These are phyloP conservation scores for Stromatinia cepivora DNA, from an alignment of 2,329 filamentous ascomycete genomes.

Conservation along the genomic window DNA sequence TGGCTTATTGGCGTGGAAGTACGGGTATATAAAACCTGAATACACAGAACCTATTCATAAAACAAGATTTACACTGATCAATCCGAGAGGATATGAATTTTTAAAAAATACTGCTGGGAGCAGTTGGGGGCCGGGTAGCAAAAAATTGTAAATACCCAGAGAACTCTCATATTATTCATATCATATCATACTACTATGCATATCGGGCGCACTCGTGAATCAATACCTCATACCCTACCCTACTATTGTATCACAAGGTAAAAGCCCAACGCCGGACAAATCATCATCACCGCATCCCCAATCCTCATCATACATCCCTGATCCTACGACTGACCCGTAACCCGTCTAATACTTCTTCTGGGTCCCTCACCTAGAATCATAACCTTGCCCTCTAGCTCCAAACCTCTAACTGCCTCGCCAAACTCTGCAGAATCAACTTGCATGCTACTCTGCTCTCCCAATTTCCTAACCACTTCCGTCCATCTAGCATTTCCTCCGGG, in stretches of 20 bases:
- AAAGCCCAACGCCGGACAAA: slow-evolving; percentile 17
- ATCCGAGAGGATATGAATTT: no score
- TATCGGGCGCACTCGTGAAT: background rate
- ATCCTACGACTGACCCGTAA: slow-evolving; percentile 54
- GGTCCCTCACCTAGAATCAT: slow-evolving; percentile 82
- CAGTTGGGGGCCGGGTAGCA: accelerated
- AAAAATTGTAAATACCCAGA: no score
- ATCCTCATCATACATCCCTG: slow-evolving; percentile 4
- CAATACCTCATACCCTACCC: background rate
- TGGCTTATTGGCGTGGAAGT: no score
- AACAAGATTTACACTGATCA: no score
- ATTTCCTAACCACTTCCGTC: slow-evolving; percentile 70
- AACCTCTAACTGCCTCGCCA: slow-evolving; percentile 71
- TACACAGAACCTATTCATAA: no score
- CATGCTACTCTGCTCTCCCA: slow-evolving; percentile 70
- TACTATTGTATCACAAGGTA: slow-evolving; percentile 3
- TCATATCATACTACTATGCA: slow-evolving; percentile 5
- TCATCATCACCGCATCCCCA: background rate
- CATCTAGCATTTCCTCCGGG: slow-evolving; percentile 69
- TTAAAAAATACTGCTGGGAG: no score
- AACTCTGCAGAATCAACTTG: slow-evolving; percentile 79
- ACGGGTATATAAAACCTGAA: no score
- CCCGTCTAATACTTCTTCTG: slow-evolving; percentile 76
- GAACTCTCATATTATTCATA: slow-evolving; percentile 3
- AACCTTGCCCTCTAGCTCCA: slow-evolving; percentile 84